A percentile compares a stretch with the other conserved stretches of the same genome.
Evolutionary conservation across 2,329 filamentous ascomycete species (phyloP).

Genomic region (Fonsecaea erecta): DNA sequence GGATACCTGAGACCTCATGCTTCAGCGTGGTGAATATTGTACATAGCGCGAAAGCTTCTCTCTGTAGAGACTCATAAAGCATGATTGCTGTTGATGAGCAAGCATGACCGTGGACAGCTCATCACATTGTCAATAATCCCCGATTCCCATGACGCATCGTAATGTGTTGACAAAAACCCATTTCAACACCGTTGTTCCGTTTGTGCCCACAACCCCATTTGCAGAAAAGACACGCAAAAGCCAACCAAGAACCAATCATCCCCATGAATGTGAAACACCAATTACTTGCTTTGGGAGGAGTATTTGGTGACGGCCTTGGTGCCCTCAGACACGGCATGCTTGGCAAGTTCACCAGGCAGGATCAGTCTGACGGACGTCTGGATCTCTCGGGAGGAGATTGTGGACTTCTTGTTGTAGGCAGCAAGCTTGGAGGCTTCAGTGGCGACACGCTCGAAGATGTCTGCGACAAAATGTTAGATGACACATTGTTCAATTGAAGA

Average conservation of each 20-base stretch:
- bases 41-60: constrained; percentile 32
- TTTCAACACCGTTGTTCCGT: constrained; percentile 48
- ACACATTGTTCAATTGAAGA: constrained; percentile 1
- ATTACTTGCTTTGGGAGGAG: constrained; percentile 91
- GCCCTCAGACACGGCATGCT: constrained; percentile 99
- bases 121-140: constrained; percentile 30
- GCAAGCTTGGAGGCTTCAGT: constrained; percentile 99
- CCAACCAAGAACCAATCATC: constrained; percentile 46
- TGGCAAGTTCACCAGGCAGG: constrained; percentile 96
- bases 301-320: constrained; percentile 99
- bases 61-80: constrained; percentile 31
- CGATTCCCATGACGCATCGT: constrained; percentile 37
- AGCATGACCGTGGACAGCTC: constrained; percentile 25
- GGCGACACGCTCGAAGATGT: constrained; percentile 99
- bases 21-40: constrained; percentile 32
- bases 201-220: constrained; percentile 44
- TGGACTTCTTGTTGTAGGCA: constrained; percentile 99
- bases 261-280: constrained; percentile 63
- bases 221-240: constrained; percentile 44
- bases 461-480: constrained; percentile 52
- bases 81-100: constrained; percentile 31
- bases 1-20: constrained; percentile 29
- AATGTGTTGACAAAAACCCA: constrained; percentile 43
- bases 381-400: constrained; percentile 98
- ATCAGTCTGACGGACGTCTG: constrained; percentile 98